Evolutionary conservation across 2,329 filamentous ascomycete genomes (phyloP), one percentile per base, ranked within the genome.

Genomic region (Teratosphaeria nubilosa): DNA sequence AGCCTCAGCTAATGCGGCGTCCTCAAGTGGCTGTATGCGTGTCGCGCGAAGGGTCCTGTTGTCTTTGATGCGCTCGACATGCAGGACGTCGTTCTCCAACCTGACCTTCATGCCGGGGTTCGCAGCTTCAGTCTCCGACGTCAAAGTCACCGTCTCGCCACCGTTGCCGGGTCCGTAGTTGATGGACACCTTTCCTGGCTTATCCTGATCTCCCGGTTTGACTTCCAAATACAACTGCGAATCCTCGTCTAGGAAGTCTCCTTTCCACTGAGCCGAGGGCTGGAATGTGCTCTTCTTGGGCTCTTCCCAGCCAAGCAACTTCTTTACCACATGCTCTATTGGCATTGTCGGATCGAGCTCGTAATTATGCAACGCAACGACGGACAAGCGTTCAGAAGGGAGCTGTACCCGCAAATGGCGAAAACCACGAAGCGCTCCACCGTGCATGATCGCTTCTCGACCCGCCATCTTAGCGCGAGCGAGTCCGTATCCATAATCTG

Each of bases 341-440:
- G 69, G 68, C 4, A 25, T 62, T 5, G 56, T 61, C 14, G 70
- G 65, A 57, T 69, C 64, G 7, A 59, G 64, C 45, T 77, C 73
- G 51, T 74, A 70, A 52, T 78, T 78, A 58, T 75, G 70, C 58
- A 77, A 53, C 4, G 72, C 72, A 0, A 78, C 67, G 10, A 77
- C 68, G 2, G 74, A 75, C 0, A 77, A 50, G 1, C 69, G 65
- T 25, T 73, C 65, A 6, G 64, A 59, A 0, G 74, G 70, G 5
- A 68, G 65, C 56, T 78, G 72, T 7, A 68, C 34, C 13, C 76
- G 70, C 24, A 65, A 61, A 14, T 74, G 66, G 22, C 74, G 67
- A 64, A 73, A 78, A 7, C 76, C 76, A 32, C 73, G 68, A 30
- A 78, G 67, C 1, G 72, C 76, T 13, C 76, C 76, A 27, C 72